Percentiles rank a stretch among this genome's conserved stretches.
Evolutionary conservation across 495 filamentous ascomycete genomes (phyloP).

Genomic region (Penicillium riverlandense): DNA sequence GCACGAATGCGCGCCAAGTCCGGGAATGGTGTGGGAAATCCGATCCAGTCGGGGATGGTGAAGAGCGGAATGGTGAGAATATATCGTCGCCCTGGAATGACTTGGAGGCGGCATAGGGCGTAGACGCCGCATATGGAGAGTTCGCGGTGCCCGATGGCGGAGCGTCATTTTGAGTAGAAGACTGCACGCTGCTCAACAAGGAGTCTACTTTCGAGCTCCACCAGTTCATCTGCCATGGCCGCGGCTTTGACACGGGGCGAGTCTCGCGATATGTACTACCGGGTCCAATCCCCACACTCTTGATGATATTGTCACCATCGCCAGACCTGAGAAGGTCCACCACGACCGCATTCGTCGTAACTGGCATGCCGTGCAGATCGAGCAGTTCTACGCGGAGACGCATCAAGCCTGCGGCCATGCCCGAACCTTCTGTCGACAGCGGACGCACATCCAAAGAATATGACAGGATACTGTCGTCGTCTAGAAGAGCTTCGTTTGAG

Average conservation of each 20-base stretch:
- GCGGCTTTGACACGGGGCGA: slow-evolving; percentile 1
- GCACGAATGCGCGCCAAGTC: slow-evolving; percentile 24
- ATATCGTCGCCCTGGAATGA: too few species aligned
- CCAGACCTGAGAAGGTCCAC: slow-evolving; percentile 12
- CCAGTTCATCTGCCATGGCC: slow-evolving; percentile 16
- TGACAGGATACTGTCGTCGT: slow-evolving; percentile 9
- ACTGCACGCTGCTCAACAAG: slow-evolving; percentile 1
- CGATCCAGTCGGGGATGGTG: too few species aligned
- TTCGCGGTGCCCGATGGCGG: too few species aligned
- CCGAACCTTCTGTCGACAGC: slow-evolving; percentile 12
- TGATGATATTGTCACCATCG: slow-evolving; percentile 14
- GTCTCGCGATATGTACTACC: slow-evolving; percentile 1
- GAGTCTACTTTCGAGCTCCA: slow-evolving; percentile 17
- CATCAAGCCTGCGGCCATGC: slow-evolving; percentile 12
- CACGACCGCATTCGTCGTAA: slow-evolving; percentile 11
- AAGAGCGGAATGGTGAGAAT: too few species aligned
- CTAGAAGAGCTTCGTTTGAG: background rate
- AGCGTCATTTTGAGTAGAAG: too few species aligned
- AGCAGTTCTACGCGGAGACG: slow-evolving; percentile 19
- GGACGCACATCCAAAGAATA: slow-evolving; percentile 23
- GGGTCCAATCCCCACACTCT: slow-evolving; percentile 15
- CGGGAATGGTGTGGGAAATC: slow-evolving; percentile 4
- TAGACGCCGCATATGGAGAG: too few species aligned
- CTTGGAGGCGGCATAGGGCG: too few species aligned
- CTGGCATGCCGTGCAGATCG: slow-evolving; percentile 13